Percentiles rank a stretch among this genome's conserved stretches.
Conservation (phyloP, 2,329 filamentous ascomycete species). For the Trichoderma sp. region DNA sequence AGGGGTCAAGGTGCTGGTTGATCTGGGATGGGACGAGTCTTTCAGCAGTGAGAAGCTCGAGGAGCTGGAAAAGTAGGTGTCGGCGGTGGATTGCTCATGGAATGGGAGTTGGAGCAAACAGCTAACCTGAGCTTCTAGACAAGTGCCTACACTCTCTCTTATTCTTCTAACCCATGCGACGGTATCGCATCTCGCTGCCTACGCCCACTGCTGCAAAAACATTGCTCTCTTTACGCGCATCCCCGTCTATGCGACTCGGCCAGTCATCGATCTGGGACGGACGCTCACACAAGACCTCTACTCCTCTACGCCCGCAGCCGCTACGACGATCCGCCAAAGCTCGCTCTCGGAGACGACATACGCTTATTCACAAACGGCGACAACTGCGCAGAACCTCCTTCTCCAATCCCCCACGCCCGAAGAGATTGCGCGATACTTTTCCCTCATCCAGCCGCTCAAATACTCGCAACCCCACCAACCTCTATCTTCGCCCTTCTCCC, state of each 20-base stretch:
- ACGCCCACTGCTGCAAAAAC: conserved; percentile 95
- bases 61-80: conserved; percentile 81
- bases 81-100: not conserved
- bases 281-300: conserved; percentile 93
- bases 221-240: conserved; percentile 90
- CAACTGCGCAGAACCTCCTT: conserved; percentile 59
- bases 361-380: conserved; percentile 56
- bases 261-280: conserved; percentile 89
- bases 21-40: conserved; percentile 93
- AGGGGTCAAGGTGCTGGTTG: conserved; percentile 91
- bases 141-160: conserved; percentile 88
- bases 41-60: conserved; percentile 83
- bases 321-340: conserved; percentile 75
- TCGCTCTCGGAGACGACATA: conserved; percentile 69
- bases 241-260: conserved; percentile 90
- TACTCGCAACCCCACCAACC: conserved; percentile 97
- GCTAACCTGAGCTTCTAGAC: conserved; percentile 55
- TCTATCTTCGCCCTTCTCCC: conserved; percentile 81
- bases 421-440: conserved; percentile 92
- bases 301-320: conserved; percentile 82
- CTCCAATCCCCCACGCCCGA: conserved; percentile 75
- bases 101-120: conserved; percentile 1
- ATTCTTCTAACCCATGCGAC: conserved; percentile 95
- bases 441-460: conserved; percentile 86
- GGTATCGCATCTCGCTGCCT: conserved; percentile 86